Evolutionary conservation across 352 stramenopile genomes (phyloP), one percentile per base, ranked within the genome.

Genomic region (Phytophthora colocasiae): DNA sequence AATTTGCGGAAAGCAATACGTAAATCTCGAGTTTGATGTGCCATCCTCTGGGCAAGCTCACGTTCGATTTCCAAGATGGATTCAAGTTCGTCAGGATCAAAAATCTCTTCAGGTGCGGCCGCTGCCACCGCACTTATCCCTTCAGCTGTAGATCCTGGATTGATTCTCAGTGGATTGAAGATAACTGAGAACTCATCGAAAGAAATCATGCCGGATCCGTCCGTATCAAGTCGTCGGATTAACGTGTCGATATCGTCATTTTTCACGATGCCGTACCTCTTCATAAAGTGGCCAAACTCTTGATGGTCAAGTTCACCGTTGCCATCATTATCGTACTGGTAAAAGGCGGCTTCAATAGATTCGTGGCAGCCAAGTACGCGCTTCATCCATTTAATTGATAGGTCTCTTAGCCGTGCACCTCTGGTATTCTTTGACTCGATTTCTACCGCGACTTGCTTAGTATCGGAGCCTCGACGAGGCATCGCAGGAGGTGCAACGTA

Each of bases 361-460:
- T 70, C 46, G 29, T 92, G 83, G 29, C 83, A 92, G 34, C 69
- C 73, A 24, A 92, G 38, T 9, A 82, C 80, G 6, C 74, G 69
- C 57, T 84, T 77, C 49, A 92, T 83, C 81, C 81, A 92, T 50
- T 87, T 88, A 9, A 88, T 48, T 53, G 90, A 80, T 7, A 89
- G 57, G 9, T 80, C 78, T 19, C 78, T 68, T 15, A 89, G 45
- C 0, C 80, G 70, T 22, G 70, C 63, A 43, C 69, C 63, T 31
- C 64, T 57, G 3, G 52, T 57, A 40, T 71, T 69, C 15, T 74
- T 84, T 0, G 72, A 53, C 22, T 85, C 69, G 4, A 45, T 19
- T n/a, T 15, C 19, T 14, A 22, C 12, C 4, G n/a, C 40, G 40
- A 45, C 19, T 15, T 57, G 22, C 26, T 71, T 75, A 2, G 34